Evolutionary conservation across 352 stramenopile genomes (phyloP), one percentile per base, ranked within the genome.

Genomic region (Globisporangium spiculum): DNA sequence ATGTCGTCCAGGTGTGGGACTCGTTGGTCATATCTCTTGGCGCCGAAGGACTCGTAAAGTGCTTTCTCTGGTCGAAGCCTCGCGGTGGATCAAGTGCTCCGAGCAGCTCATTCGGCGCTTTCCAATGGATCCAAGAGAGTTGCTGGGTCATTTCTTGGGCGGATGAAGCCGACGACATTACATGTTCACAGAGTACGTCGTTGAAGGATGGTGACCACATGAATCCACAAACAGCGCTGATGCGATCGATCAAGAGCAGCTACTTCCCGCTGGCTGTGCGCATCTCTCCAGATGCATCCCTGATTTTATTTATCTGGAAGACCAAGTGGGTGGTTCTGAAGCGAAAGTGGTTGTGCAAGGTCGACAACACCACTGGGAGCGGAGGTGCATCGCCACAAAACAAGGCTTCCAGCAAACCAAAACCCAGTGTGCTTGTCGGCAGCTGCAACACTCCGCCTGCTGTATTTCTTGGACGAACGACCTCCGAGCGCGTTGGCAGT

Each of bases 91-190:
- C 70, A 60, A 61, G 53, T 16, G 41, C 53, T 41, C 16, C 46
- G 14, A 56, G 24, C 34, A 73, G 63, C 59, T 30, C 32, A 6
- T 38, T 67, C 27, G 69, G 66, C 1, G 73, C 70, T 0, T 91
- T 86, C 34, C 76, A 86, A 18, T 96, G 88, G 88, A 60, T 87
- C 2, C 83, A 92, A 66, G 75, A 91, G n/a, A 92, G 76, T 44
- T 92, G 84, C 41, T 96, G 88, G 88, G 80, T 96, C 3, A 79
- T 96, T 16, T 94, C 88, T 56, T 96, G 88, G 88, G 86, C 88
- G 0, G 83, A 91, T 60, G 83, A 94, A n/a, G 75, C 86, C 1
- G 74, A 91, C 8, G 88, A 96, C 60, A 92, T 96, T 55, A 94
- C 86, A 16, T 96, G 88, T 38, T 94, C 87, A 0, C 85, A 96